Evolutionary conservation across 2,329 filamentous ascomycete genomes (phyloP), one percentile per base, ranked within the genome.

Genomic region (Alternaria sp.): DNA sequence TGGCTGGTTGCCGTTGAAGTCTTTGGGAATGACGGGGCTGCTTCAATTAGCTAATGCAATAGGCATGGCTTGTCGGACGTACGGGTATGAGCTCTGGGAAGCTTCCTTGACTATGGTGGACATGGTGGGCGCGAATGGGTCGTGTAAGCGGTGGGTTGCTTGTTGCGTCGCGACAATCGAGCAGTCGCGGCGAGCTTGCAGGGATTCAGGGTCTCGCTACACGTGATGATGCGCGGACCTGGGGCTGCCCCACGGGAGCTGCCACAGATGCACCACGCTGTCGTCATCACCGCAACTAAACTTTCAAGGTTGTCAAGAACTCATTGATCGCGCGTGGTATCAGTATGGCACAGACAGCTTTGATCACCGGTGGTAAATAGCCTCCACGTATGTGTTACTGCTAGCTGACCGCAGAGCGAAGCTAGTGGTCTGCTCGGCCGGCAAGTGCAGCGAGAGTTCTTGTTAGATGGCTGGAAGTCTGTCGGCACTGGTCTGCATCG

Each of bases 1-100:
- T 33, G 95, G 93, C 81, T 99, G 96, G 79, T 95, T 94, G 56
- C 88, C 90, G 78, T 94, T 92, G 87, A 99, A 99, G 70, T 89
- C 83, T 67, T 92, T 89, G 25, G 94, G 94, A 57, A 93, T 87
- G 66, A 90, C 89, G 23, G 95, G 94, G 18, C 88, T 88, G 55
- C 26, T 18, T n/a, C 10, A 20, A 41, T 74, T 41, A 63, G 55
- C 44, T 30, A 2, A n/a, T 15, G 15, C 3, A 6, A 7, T 10
- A 8, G 2, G 11, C 6, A 18, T 10, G 1, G 23, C 25, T 6
- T 20, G 4, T 10, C 2, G 25, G 2, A 79, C 84, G 69, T 79
- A 88, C 81, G 91, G 90, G 68, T 90, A 87, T 59, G 89, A 91
- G 81, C 92, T 94, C 80, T 95, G 91, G 54, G 93, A 87, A 68